phyloP scores from a whole-genome alignment of 2,329 filamentous ascomycete species.

The Exutisphaerella laricina region DNA sequence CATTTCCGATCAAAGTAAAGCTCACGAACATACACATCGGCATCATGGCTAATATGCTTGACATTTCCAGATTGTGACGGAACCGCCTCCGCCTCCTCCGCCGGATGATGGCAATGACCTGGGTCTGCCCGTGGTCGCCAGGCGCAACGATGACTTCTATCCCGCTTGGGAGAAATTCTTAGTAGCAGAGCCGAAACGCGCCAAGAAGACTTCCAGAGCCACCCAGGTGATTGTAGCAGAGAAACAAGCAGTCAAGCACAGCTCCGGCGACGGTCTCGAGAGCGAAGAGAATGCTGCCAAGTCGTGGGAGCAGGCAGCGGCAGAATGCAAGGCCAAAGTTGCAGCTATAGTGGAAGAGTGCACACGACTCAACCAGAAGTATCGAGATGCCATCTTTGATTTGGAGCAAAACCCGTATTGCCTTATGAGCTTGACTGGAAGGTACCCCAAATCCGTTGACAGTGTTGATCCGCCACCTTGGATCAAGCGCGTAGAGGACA shows the following conservation, averaged over 20 bases:
- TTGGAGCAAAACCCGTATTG: constrained; percentile 59
- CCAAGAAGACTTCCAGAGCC: constrained; percentile 21
- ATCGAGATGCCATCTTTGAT: constrained; percentile 80
- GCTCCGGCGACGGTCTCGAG: constrained; percentile 21
- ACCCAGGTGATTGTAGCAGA: constrained; percentile 20
- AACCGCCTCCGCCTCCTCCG: constrained; percentile 14
- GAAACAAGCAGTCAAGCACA: constrained; percentile 17
- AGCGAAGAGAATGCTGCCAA: constrained; percentile 25
- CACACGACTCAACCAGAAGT: constrained; percentile 74
- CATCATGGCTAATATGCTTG: too few relatives aligned
- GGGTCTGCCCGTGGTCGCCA: constrained; percentile 7
- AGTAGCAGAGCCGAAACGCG: constrained; percentile 25
- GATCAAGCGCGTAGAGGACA: constrained; percentile 32
- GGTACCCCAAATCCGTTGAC: constrained; percentile 19
- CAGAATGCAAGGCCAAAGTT: constrained; percentile 59
- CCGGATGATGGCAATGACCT: constrained; percentile 3
- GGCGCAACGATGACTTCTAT: constrained; percentile 24
- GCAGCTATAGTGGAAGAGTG: constrained; percentile 58
- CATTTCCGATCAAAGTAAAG: constrained; percentile 27
- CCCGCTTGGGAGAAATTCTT: constrained; percentile 32
- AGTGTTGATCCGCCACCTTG: constrained; percentile 27
- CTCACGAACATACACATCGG: too few relatives aligned
- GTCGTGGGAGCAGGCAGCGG: constrained; percentile 67
- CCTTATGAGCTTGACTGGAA: constrained; percentile 26
- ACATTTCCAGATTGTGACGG: constrained; percentile 23